Evolutionary conservation across 2,329 filamentous ascomycete genomes (phyloP).

Genomic region (Ascosphaera apis): DNA sequence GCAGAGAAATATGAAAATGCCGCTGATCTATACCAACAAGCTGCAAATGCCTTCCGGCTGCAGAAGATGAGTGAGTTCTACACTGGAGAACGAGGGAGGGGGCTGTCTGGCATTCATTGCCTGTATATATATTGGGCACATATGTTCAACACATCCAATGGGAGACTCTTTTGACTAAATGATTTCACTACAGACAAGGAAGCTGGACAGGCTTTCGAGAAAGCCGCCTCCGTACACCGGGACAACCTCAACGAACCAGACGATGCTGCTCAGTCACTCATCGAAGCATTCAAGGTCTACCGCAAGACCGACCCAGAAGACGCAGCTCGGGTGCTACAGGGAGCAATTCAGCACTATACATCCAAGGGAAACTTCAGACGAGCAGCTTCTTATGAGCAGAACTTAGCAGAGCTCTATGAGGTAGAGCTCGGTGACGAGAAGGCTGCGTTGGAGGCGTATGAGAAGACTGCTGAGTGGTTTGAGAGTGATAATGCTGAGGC

Average conservation of each 20-base stretch:
- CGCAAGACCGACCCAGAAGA: conserved; percentile 63
- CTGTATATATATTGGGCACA: conserved; percentile 1
- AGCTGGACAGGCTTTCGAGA: conserved; percentile 68
- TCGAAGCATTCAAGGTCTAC: conserved; percentile 91
- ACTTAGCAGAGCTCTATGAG: conserved; percentile 69
- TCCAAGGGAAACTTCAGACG: conserved; percentile 74
- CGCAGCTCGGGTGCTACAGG: conserved; percentile 55
- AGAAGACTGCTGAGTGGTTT: conserved; percentile 72
- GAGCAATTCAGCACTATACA: conserved; percentile 69
- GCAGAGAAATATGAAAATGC: conserved; percentile 80
- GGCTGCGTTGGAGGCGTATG: conserved; percentile 60
- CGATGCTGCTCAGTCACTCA: conserved; percentile 69
- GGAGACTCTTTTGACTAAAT: conserved; percentile 2
- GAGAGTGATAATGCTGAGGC: conserved; percentile 66
- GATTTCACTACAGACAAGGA: conserved; percentile 40
- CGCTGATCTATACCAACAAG: conserved; percentile 66
- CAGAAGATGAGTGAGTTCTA: conserved; percentile 48
- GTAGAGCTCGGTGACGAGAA: conserved; percentile 55
- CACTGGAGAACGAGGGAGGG: background rate
- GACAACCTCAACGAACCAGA: conserved; percentile 72
- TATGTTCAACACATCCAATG: background rate
- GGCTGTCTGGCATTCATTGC: background rate
- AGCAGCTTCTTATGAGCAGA: conserved; percentile 77
- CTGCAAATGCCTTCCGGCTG: conserved; percentile 77
- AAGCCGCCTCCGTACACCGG: conserved; percentile 59